Evolutionary conservation across 177 flowering plant genomes (phyloP).

Genomic region (Vitis hybrid): DNA sequence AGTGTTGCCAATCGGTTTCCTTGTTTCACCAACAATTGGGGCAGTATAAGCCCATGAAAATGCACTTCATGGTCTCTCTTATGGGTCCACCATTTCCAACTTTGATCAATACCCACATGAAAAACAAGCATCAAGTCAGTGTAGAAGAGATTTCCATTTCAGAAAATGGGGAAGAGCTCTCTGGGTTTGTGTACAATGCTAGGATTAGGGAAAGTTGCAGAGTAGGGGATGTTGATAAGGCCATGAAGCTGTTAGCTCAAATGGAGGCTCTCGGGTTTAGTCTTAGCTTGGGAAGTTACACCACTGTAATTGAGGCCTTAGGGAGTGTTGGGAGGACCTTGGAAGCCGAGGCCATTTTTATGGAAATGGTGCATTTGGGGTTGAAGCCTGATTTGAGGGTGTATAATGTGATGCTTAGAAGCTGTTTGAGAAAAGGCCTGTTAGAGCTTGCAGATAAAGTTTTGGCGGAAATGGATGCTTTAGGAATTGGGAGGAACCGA

Average conservation of each 20-base stretch:
- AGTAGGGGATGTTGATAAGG: constrained; percentile 44
- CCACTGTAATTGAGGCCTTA: constrained; percentile 49
- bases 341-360: constrained; percentile 73
- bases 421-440: constrained; percentile 64
- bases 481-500: constrained; percentile 33
- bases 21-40: too few species aligned
- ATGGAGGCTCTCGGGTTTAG: constrained; percentile 66
- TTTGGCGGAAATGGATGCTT: constrained; percentile 39
- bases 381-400: constrained; percentile 28
- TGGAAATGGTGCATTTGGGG: constrained; percentile 51
- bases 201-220: constrained; percentile 40
- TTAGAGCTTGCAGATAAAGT: constrained; percentile 41
- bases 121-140: too few species aligned
- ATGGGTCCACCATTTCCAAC: too few species aligned
- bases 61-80: too few species aligned
- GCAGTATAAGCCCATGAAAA: too few species aligned
- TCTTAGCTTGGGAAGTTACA: constrained; percentile 38
- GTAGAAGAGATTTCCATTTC: not conserved
- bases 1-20: too few species aligned
- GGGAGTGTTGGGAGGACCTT: constrained; percentile 62
- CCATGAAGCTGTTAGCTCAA: constrained; percentile 49
- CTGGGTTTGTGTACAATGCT: constrained; percentile 40
- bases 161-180: constrained; percentile 33
- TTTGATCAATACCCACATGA: too few species aligned
- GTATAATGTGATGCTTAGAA: constrained; percentile 56